Evolutionary conservation across 352 stramenopile species (phyloP).

Genomic region (Pythium brachiatum): DNA sequence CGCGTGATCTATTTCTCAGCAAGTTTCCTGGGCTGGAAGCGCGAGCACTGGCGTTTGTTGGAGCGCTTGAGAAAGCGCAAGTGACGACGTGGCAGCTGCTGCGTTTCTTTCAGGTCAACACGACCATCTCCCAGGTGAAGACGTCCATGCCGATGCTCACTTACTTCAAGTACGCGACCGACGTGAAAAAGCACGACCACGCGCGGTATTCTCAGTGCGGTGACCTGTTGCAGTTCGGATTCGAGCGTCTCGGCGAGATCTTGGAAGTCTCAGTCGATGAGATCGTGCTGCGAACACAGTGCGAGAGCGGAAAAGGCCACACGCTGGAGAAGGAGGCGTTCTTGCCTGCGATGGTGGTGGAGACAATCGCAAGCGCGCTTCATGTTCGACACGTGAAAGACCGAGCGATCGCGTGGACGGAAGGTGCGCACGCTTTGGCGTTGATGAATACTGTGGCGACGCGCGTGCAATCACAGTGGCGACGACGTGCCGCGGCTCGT

Average conservation of each 20-base stretch:
- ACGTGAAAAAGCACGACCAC: slow-evolving; percentile 52
- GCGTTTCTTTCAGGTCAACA: slow-evolving; percentile 53
- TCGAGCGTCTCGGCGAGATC: slow-evolving; percentile 60
- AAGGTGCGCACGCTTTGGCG: slow-evolving; percentile 25
- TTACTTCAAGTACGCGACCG: slow-evolving; percentile 42
- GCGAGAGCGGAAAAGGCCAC: background rate
- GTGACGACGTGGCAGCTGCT: slow-evolving; percentile 65
- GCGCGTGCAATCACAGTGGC: slow-evolving; percentile 54
- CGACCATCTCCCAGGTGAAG: slow-evolving; percentile 63
- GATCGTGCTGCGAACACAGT: slow-evolving; percentile 6
- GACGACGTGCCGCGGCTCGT: slow-evolving; percentile 39
- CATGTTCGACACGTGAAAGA: slow-evolving; percentile 17
- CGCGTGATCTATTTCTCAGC: slow-evolving; percentile 57
- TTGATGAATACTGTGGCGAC: slow-evolving; percentile 38
- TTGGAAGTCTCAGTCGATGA: slow-evolving; percentile 34
- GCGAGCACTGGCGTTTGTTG: slow-evolving; percentile 55
- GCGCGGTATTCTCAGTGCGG: slow-evolving; percentile 34
- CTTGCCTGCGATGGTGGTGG: slow-evolving; percentile 21
- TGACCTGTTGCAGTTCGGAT: slow-evolving; percentile 61
- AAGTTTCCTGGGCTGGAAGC: slow-evolving; percentile 65
- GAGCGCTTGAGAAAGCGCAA: slow-evolving; percentile 35
- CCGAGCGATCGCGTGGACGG: slow-evolving; percentile 30
- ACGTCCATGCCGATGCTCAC: slow-evolving; percentile 50
- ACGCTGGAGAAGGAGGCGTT: background rate
- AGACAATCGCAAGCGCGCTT: slow-evolving; percentile 6